Percentiles rank a stretch among this genome's conserved stretches.
These are phyloP conservation scores for Glycine latifolia DNA, from an alignment of 306 rosid species.

Conservation along the genomic window DNA sequence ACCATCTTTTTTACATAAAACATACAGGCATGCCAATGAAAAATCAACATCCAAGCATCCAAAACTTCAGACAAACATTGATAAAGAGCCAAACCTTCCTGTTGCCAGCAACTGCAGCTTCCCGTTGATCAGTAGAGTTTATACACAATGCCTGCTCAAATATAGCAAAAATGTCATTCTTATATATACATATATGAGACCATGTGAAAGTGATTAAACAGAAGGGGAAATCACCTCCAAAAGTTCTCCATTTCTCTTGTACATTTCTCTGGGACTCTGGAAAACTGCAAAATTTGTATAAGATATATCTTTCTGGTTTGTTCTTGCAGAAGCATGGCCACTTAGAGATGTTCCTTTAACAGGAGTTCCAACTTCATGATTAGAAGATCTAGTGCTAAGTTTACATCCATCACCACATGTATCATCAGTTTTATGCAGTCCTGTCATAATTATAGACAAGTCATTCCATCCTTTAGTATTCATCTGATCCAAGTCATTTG, in stretches of 20 bases:
- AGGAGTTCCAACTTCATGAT: slow-evolving; percentile 60
- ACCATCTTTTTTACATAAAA: slow-evolving; percentile 20
- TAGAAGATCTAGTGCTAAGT: slow-evolving; percentile 46
- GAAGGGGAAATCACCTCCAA: slow-evolving; percentile 74
- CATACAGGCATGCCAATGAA: slow-evolving; percentile 17
- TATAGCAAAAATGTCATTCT: slow-evolving; percentile 46
- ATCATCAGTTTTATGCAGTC: slow-evolving; percentile 55
- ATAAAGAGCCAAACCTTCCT: slow-evolving; percentile 63
- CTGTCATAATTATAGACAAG: slow-evolving; percentile 45
- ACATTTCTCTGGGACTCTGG: slow-evolving; percentile 73
- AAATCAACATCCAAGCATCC: slow-evolving; percentile 18
- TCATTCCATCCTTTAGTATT: slow-evolving; percentile 72
- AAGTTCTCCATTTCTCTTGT: slow-evolving; percentile 93
- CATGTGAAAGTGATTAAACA: slow-evolving; percentile 26
- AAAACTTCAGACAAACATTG: slow-evolving; percentile 32
- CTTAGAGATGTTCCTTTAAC: slow-evolving; percentile 55
- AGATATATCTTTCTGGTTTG: slow-evolving; percentile 66
- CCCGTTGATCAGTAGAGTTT: slow-evolving; percentile 75
- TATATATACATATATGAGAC: background rate
- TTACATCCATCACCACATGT: slow-evolving; percentile 48
- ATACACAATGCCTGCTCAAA: slow-evolving; percentile 86
- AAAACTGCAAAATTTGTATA: slow-evolving; percentile 47
- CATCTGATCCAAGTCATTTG: slow-evolving; percentile 56
- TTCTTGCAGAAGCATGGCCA: slow-evolving; percentile 55
- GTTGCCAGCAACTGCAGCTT: slow-evolving; percentile 87